Evolutionary conservation across 2,329 filamentous ascomycete species (phyloP), one percentile per base, ranked within the genome.

Genomic region (Conoideocrella luteorostrata): DNA sequence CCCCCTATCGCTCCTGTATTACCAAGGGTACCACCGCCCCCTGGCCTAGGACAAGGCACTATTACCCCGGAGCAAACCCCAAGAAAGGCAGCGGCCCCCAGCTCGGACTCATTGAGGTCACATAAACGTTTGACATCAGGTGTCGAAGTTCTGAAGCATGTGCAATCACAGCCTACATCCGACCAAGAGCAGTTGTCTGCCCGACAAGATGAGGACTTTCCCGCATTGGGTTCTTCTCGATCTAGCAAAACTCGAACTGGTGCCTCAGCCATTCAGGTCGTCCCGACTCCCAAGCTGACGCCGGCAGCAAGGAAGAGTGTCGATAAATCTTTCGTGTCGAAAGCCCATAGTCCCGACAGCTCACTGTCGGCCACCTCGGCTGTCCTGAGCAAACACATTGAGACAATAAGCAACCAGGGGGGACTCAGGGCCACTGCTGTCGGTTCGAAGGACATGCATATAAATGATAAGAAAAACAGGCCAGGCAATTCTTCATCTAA

Each of bases 191-290:
- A 32, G n/a, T 34, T 41, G 5, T 24, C 40, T 7, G 24, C 72
- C 23, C 59, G 81, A 35, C 72, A 79, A 47, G 75, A 80, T 20
- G 78, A 82, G 52, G 79, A 84, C 51, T 84, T 82, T 52, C 80
- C 80, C 10, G 72, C 77, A 3, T 63, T 83, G 5, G 69, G 75
- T 47, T 65, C 73, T 9, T 61, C 68, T 18, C 72, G 69, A 47
- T 46, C 56, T 7, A 58, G 60, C 34, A 64, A 67, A 29, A 37
- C 52, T 18, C 53, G 59, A 26, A 57, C 59, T 35, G 42, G 59
- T 32, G 56, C 62, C 3, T 60, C 63, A 0, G 59, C 57, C 2
- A 49, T 62, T 17, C 53, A 65, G 3, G 55, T 66, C 1, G 67
- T 63, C 10, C 60, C 64, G 1, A 58, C 59, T 1, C 56, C 63